Conservation (phyloP, 495 filamentous ascomycete genomes). For the Pyrenopolyporus hunteri region DNA sequence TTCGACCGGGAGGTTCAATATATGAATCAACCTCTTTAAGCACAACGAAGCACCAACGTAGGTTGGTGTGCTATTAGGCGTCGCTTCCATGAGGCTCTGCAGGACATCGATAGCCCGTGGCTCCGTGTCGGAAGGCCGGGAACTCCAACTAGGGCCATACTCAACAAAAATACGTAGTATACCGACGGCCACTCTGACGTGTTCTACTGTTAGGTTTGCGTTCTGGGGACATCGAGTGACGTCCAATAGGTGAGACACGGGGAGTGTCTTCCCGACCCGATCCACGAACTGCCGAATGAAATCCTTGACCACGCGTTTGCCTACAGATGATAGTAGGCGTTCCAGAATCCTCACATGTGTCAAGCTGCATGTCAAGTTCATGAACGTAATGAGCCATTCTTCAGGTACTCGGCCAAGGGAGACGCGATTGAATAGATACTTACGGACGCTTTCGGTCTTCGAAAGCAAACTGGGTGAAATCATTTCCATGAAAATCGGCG, state of each 20-base stretch:
- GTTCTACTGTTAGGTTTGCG: not conserved
- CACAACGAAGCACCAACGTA: not conserved
- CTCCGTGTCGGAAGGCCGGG: not conserved
- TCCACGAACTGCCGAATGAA: not conserved
- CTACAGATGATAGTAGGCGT: not conserved
- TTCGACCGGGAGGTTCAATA: not conserved
- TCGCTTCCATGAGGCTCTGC: not conserved
- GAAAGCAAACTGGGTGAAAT: not conserved
- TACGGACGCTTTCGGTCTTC: not conserved
- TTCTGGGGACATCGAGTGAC: not conserved
- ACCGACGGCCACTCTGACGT: not conserved
- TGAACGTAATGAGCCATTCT: not conserved
- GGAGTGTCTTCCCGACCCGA: not conserved
- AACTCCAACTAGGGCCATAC: not conserved
- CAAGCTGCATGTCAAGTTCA: not conserved
- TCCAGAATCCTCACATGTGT: conserved; percentile 6
- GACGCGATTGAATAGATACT: not conserved
- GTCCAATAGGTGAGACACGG: not conserved
- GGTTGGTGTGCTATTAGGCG: too few relatives aligned
- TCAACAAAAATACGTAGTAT: not conserved
- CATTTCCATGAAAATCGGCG: not conserved
- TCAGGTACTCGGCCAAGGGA: conserved; percentile 1
- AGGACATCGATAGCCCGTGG: not conserved
- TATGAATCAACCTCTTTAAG: not conserved
- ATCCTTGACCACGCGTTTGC: not conserved